These are phyloP conservation scores for Akanthomyces uredinophilus DNA, from an alignment of 2,329 filamentous ascomycete species.

Conservation along the genomic window DNA sequence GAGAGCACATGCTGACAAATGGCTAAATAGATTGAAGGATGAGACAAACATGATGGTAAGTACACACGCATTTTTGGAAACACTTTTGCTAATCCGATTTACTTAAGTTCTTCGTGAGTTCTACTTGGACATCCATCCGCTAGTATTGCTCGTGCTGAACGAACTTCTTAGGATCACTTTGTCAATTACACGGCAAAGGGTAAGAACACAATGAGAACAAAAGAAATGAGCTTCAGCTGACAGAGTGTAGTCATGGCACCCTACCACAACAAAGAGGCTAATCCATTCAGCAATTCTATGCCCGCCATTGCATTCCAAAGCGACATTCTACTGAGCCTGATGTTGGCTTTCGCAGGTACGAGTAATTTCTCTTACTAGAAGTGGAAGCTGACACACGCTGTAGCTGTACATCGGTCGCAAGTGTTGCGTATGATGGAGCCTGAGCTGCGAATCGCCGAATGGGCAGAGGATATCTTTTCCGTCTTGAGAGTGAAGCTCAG, in stretches of 20 bases:
- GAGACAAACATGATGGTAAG: conserved; percentile 69
- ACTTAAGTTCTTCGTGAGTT: conserved; percentile 43
- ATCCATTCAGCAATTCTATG: conserved; percentile 46
- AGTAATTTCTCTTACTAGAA: not conserved
- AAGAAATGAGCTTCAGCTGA: conserved; percentile 6
- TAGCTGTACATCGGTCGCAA: conserved; percentile 71
- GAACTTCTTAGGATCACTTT: conserved; percentile 48
- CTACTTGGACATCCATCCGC: not conserved
- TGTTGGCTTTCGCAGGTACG: conserved; percentile 66
- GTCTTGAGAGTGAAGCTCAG: conserved; percentile 63
- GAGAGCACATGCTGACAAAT: conserved; percentile 25
- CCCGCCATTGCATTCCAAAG: conserved; percentile 62
- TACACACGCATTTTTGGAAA: conserved; percentile 3
- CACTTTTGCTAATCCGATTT: conserved; percentile 19
- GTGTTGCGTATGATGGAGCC: conserved; percentile 71
- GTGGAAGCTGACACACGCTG: conserved; percentile 12
- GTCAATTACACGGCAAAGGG: conserved; percentile 73
- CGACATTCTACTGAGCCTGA: conserved; percentile 67
- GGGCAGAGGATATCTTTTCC: conserved; percentile 75
- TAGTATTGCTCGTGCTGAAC: conserved; percentile 5
- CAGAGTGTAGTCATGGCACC: conserved; percentile 43
- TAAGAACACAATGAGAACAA: conserved; percentile 40
- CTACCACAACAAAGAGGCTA: conserved; percentile 48
- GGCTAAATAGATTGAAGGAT: conserved; percentile 52
- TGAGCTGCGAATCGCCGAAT: conserved; percentile 69